A percentile compares a stretch with the other conserved stretches of the same genome.
Conservation (phyloP, 1,284 basidiomycete species). For the Nidula niveotomentosa region DNA sequence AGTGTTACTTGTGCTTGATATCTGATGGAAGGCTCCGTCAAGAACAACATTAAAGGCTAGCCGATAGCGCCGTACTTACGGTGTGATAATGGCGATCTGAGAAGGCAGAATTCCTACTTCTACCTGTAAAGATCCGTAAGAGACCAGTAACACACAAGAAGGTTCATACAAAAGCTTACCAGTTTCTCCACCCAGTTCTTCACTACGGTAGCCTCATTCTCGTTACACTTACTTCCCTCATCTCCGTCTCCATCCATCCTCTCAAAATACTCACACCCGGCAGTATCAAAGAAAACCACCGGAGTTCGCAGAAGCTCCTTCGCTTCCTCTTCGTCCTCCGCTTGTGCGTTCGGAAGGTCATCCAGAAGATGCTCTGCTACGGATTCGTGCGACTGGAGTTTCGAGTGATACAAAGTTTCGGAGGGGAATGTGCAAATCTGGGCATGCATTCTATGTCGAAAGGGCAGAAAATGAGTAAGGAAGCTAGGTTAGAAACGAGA, state of each 20-base stretch:
- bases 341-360: constrained; percentile 61
- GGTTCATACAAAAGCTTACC: constrained; percentile 32
- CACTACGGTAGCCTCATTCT: constrained; percentile 90
- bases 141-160: no score
- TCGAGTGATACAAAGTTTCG: constrained; percentile 74
- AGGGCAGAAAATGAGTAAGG: neutral
- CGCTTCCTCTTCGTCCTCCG: constrained; percentile 56
- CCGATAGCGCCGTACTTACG: constrained; percentile 43
- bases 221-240: constrained; percentile 88
- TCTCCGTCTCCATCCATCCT: constrained; percentile 65
- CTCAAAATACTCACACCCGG: constrained; percentile 91
- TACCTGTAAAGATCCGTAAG: neutral
- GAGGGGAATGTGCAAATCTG: constrained; percentile 90
- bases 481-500: neutral
- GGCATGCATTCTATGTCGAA: constrained; percentile 73
- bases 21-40: constrained; percentile 23
- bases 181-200: constrained; percentile 79
- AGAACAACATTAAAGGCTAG: no score
- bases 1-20: constrained; percentile 93
- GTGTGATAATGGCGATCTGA: constrained; percentile 91
- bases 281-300: constrained; percentile 93
- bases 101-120: constrained; percentile 64
- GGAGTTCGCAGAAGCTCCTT: constrained; percentile 75
- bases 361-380: constrained; percentile 73
- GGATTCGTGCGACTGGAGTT: constrained; percentile 69